A percentile compares a stretch with the other conserved stretches of the same genome.
Conservation (phyloP, 768 basidiomycete species). For the Tephrocybe sp. region DNA sequence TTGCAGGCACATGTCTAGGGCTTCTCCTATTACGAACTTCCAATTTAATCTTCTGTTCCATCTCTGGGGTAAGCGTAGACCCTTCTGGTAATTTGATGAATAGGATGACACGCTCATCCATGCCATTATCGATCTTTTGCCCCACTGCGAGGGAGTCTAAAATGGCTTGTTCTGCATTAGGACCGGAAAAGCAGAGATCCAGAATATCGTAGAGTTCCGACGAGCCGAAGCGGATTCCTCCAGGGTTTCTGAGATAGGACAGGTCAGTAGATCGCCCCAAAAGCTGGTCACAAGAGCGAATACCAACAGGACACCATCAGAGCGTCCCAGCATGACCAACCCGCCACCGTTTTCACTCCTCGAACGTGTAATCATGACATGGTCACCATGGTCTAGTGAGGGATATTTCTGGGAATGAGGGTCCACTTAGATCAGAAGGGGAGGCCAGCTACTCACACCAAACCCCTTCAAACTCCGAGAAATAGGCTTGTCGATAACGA, state of each 20-base stretch:
- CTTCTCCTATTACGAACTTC: constrained; percentile 64
- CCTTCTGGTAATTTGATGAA: constrained; percentile 66
- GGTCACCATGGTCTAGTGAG: constrained; percentile 66
- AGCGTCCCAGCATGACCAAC: constrained; percentile 75
- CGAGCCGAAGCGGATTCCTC: constrained; percentile 80
- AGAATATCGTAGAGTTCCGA: constrained; percentile 81
- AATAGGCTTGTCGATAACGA: constrained; percentile 70
- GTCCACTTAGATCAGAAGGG: constrained; percentile 8
- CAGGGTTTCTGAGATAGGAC: constrained; percentile 55
- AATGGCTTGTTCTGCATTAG: constrained; percentile 34
- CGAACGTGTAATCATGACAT: constrained; percentile 65
- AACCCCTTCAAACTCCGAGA: constrained; percentile 59
- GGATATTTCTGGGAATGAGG: constrained; percentile 5
- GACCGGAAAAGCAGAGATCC: constrained; percentile 54
- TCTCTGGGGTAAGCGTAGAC: constrained; percentile 41
- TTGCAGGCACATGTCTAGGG: constrained; percentile 74
- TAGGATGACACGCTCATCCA: constrained; percentile 73
- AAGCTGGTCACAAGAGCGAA: constrained; percentile 10
- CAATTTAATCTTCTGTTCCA: constrained; percentile 55
- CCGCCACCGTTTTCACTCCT: constrained; percentile 73
- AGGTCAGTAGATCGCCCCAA: constrained; percentile 22
- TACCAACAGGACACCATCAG: constrained; percentile 75
- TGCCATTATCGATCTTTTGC: constrained; percentile 58
- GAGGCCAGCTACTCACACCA: constrained; percentile 60
- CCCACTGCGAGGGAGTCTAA: constrained; percentile 72